Base-by-base conservation (phyloP, 176 grass and related monocot genomes). In the Oryza australiensis region DNA sequence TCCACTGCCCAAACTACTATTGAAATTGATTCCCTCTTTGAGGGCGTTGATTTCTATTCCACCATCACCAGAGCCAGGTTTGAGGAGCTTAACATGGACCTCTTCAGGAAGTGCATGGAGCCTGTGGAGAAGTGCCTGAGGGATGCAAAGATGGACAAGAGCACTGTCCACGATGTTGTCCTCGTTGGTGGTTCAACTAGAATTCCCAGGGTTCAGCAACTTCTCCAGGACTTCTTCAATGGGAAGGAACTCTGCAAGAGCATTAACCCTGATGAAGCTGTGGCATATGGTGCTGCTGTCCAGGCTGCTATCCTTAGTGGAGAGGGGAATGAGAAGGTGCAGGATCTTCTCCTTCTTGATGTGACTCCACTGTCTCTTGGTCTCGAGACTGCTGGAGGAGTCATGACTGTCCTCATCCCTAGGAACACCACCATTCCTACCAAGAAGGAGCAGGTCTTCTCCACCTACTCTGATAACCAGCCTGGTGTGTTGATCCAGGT, bases 361-460 rank as follows among this genome's bases (percentile, higher is more conserved):
- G 85, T 88, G 14, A 85, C 89, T 38, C 82, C 89, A 3, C 86
- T 91, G 15, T 91, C 82, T 49, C 72, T 91, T 81, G 89, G 89
- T 81, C 89, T 91, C 37, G 89, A 91, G 72, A 91, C 89, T 34
- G 82, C 86, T 4, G 73, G 86, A 16, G 89, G 89, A 41, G 86
- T 91, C 5, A 91, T 91, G 89, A 85, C 72, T 35, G 86, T 91
- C 4, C 82, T 91, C 28, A 91, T 91, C 42, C 82, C 82, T 3
- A 85, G 82, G 86, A 91, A 88, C 72, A 91, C 86, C 60, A 91
- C 82, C 29, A 85, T 91, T 63, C 86, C 89, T 34, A 91, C 49
- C 49, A 91, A 88, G 66, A 85, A 91, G 77, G 89, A 88, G 85
- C 86, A 88, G 37, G 89, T 85, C 48, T 91, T 91, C 77, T 91